Percentiles rank a stretch among this genome's conserved stretches.
Conservation (phyloP, 1,139 yeast genomes). For the Keqinozyma sinolaborantium region DNA sequence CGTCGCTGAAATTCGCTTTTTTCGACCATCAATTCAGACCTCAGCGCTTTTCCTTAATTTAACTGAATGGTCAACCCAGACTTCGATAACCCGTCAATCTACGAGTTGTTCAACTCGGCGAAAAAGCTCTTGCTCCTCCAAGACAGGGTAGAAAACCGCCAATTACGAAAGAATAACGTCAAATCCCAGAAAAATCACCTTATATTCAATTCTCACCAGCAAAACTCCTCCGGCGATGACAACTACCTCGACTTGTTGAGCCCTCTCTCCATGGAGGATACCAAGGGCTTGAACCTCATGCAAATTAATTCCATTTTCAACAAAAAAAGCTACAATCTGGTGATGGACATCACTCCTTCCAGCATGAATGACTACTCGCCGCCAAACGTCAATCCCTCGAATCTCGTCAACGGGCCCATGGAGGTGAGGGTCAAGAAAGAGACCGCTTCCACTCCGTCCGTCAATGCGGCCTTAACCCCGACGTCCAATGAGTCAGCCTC, state of each 20-base stretch:
- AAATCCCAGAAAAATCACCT: conserved; percentile 18
- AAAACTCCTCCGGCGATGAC: conserved; percentile 5
- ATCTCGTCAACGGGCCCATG: conserved; percentile 1
- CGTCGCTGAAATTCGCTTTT: too few relatives aligned
- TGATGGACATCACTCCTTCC: conserved; percentile 23
- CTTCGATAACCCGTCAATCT: conserved; percentile 31
- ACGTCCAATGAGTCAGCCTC: not conserved
- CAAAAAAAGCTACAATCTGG: conserved; percentile 4
- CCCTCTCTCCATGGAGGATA: conserved; percentile 38
- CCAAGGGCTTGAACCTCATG: conserved; percentile 18
- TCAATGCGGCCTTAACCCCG: conserved; percentile 7
- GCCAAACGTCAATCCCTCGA: conserved; percentile 6
- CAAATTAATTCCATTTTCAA: conserved; percentile 1
- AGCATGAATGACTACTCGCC: conserved; percentile 28
- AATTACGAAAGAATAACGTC: conserved; percentile 32
- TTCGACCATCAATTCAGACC: too few relatives aligned
- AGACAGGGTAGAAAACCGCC: conserved; percentile 41
- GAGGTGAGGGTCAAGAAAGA: conserved; percentile 9
- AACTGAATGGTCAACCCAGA: conserved; percentile 4
- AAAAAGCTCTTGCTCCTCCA: conserved; percentile 37
- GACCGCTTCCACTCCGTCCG: conserved; percentile 12
- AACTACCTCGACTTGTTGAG: conserved; percentile 35
- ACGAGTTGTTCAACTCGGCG: conserved; percentile 43
- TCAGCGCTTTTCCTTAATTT: not conserved
- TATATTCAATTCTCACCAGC: not conserved